Percentiles rank a stretch among this genome's conserved stretches.
phyloP scores from a whole-genome alignment of 2,329 filamentous ascomycete genomes.

The Rugonectria rugulosa region DNA sequence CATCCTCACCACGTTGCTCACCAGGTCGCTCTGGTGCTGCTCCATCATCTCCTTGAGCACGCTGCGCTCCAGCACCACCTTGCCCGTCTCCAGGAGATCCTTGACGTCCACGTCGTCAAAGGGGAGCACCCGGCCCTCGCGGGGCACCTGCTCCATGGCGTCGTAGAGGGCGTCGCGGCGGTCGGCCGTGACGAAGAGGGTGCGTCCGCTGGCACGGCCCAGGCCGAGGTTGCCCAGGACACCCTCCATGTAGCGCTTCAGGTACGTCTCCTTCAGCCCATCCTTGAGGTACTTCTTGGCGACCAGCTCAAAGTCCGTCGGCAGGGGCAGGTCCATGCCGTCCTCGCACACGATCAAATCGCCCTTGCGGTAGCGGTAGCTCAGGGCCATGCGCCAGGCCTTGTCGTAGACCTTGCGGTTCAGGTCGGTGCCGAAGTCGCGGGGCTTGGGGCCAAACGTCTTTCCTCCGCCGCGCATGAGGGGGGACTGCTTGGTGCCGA shows the following conservation, averaged over 20 bases:
- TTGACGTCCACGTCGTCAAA: conserved; percentile 92
- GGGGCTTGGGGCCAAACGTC: conserved; percentile 85
- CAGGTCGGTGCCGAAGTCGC: conserved; percentile 86
- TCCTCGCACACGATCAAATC: conserved; percentile 88
- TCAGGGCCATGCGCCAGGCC: conserved; percentile 92
- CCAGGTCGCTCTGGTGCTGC: conserved; percentile 74
- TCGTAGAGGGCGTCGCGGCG: conserved; percentile 69
- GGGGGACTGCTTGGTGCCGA: conserved; percentile 83
- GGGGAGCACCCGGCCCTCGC: conserved; percentile 74
- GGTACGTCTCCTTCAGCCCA: conserved; percentile 62
- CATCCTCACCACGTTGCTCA: conserved; percentile 55
- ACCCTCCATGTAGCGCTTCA: conserved; percentile 68
- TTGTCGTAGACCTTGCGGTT: conserved; percentile 93
- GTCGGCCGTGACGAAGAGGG: conserved; percentile 75
- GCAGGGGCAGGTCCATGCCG: conserved; percentile 71
- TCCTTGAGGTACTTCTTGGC: conserved; percentile 53
- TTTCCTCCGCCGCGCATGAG: conserved; percentile 87
- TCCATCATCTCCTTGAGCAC: conserved; percentile 80
- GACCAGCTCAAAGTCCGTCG: conserved; percentile 57
- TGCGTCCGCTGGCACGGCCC: conserved; percentile 72
- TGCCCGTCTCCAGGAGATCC: conserved; percentile 84
- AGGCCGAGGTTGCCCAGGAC: conserved; percentile 76
- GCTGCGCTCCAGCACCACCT: conserved; percentile 84
- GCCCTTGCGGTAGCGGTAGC: conserved; percentile 86
- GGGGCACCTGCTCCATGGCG: conserved; percentile 68